Base-by-base conservation (phyloP, 768 basidiomycete species). In the Dacryopinax primogenitus region DNA sequence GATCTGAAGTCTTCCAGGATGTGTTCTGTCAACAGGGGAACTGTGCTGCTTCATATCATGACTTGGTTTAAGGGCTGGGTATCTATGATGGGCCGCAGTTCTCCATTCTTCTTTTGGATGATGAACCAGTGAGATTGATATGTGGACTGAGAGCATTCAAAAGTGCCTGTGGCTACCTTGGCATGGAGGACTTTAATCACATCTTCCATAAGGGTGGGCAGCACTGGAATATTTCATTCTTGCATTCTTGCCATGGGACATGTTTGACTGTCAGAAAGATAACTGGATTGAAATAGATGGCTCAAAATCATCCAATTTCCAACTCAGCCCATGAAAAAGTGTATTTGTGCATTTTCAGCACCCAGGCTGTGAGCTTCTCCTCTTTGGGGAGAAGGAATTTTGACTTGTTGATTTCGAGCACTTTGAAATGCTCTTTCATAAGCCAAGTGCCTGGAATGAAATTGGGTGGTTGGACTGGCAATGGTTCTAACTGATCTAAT, bases 131-230 rank as follows among this genome's bases (percentile, higher is more conserved):
- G 64, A 0, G 76, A 77, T 0, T 75, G 68, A 32, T 81, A 81
- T 0, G 77, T 77, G 0, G 73, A 73, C 35, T 78, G 73, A 0
- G 74, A 77, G 0, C 71, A 74, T 67, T 82, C 75, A 63, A 79
- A 80, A 0, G 79, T 74, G 0, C 80, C 77, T 0, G 77, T 69
- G 0, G 67, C 72, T 7, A 79, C 72, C 65, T 80, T 80, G 0
- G 67, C 64, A 18, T 73, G 70, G 9, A 80, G 70, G 0, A 79
- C 62, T 1, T 69, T 36, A 21, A 68, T 68, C 18, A 80, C 73
- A 62, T 77, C 66, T 11, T 77, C 65, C 33, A 68, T 16, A 1
- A 73, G 62, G 0, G 71, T 73, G 16, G 69, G 71, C 0, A 75
- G 73, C 26, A 79, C 77, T 0, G 75, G 66, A 65, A 73, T 28